Evolutionary conservation across 805 yeast species (phyloP), one percentile per base, ranked within the genome.

Genomic region (Kodamaea leandrae): DNA sequence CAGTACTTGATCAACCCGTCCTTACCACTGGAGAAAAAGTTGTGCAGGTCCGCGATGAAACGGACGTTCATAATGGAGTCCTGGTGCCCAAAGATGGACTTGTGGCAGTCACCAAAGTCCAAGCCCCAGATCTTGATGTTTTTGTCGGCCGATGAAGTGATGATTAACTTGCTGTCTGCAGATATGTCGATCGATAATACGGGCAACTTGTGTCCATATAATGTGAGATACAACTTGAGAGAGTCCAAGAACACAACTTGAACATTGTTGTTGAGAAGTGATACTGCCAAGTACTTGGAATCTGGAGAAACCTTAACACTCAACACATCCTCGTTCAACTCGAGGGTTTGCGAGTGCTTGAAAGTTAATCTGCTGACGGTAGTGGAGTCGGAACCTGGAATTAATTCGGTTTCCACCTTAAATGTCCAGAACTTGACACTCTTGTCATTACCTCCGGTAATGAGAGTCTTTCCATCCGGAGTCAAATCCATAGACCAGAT

Each of bases 21-120:
- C 57, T 93, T 93, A 24, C 91, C 83, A 43, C 87, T 81, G 42
- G 95, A 83, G 66, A 93, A 86, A 63, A 93, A 90, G 60, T 90
- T 80, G 59, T 91, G 96, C 10, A 86, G 74, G n/a, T 80, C 82
- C 2, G 95, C 91, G 38, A 89, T 73, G 55, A 93, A 93, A 46
- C 71, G 76, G 21, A 91, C 96, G 48, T 76, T 74, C 96, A 91
- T 87, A 44, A 93, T 86, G 3, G 96, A 83, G 61, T 93, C 99
- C 56, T 89, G 96, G 60, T 93, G 99, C 1, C 95, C 99, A 61
- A 93, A 93, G 19, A 93, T 79, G 2, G 98, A 91, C 60, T 84
- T 85, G 63, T 93, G 99, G 71, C 99, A 93, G 64, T 93, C 99
- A 64, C 99, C 99, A 64, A 93, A 93, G 61, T 93, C 99, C 44